phyloP scores from a whole-genome alignment of 306 rosid species.

The Pterocarpus macrocarpus region DNA sequence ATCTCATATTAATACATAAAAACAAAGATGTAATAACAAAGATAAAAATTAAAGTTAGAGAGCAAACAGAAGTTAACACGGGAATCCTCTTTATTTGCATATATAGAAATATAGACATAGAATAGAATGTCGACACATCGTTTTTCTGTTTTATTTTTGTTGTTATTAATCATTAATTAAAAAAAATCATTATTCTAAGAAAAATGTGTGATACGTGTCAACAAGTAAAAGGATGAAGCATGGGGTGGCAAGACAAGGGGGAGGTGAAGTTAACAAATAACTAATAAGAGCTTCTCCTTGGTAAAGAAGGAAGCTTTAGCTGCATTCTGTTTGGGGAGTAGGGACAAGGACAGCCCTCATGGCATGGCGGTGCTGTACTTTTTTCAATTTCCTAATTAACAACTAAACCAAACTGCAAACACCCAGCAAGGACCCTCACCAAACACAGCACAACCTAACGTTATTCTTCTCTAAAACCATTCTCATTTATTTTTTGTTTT shows the following conservation, averaged over 20 bases:
- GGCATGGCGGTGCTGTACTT: conserved; percentile 33
- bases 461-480: not conserved
- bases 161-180: too few species aligned
- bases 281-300: conserved; percentile 2
- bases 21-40: too few species aligned
- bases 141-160: too few species aligned
- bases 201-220: conserved; percentile 26
- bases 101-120: too few species aligned
- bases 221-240: not conserved
- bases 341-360: conserved; percentile 35
- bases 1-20: too few species aligned
- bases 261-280: conserved; percentile 35
- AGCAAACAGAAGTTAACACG: too few species aligned
- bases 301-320: conserved; percentile 39
- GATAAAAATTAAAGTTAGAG: too few species aligned
- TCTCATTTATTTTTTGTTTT: not conserved
- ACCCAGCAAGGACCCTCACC: not conserved
- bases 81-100: too few species aligned
- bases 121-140: too few species aligned
- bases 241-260: not conserved
- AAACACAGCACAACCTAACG: not conserved
- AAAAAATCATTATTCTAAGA: too few species aligned
- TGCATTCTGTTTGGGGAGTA: conserved; percentile 15
- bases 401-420: not conserved
- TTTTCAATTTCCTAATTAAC: conserved; percentile 18